Evolutionary conservation across 345 rosid species (phyloP).

Genomic region (Populus simonii): DNA sequence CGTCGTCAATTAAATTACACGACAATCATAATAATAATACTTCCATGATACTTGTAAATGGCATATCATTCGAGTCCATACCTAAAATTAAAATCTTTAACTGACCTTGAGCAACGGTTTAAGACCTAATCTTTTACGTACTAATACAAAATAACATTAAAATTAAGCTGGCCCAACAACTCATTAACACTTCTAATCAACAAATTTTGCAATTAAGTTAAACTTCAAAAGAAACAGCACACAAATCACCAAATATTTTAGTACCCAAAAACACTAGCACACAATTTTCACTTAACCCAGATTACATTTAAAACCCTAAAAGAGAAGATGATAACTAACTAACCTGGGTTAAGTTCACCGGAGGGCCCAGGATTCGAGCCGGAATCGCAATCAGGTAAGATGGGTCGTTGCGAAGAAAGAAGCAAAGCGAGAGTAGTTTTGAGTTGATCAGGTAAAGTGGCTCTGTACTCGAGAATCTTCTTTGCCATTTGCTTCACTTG

Average conservation of each 20-base stretch:
- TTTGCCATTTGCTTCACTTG: slow-evolving; percentile 61
- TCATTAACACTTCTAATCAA: neutral
- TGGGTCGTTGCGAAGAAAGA: slow-evolving; percentile 45
- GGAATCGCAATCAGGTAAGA: slow-evolving; percentile 18
- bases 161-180: neutral
- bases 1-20: neutral
- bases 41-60: neutral
- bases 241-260: neutral
- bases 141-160: neutral
- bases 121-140: neutral
- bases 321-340: slow-evolving; percentile 1
- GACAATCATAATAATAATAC: neutral
- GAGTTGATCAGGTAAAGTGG: slow-evolving; percentile 65
- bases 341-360: slow-evolving; percentile 33
- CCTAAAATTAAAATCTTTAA: neutral
- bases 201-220: neutral
- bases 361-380: slow-evolving; percentile 41
- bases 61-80: neutral
- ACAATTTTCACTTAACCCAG: neutral
- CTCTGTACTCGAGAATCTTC: slow-evolving; percentile 57
- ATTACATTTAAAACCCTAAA: slow-evolving; percentile 22
- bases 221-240: neutral
- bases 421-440: slow-evolving; percentile 43
- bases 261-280: neutral
- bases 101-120: neutral